Evolutionary conservation across 2,329 filamentous ascomycete species (phyloP), one percentile per base, ranked within the genome.

Genomic region (Penicillium sp.): DNA sequence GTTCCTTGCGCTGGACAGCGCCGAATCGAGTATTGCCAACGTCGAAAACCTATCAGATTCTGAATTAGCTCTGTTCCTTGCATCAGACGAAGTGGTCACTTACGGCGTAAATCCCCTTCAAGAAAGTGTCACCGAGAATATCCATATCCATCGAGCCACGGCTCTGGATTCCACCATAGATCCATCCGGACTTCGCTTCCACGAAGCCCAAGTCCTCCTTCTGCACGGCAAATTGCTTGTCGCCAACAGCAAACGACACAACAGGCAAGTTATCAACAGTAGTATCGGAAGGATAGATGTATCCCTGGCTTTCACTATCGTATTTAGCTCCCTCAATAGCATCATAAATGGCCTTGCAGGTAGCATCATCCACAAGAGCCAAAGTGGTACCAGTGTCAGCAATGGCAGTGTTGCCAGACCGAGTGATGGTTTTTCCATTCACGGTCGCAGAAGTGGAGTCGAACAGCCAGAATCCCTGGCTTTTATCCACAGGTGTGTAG

Each of bases 361-460:
- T 79, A 1, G 73, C 68, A 67, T 91, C 88, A 41, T 83, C 81
- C 47, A 90, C 78, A 31, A 91, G 79, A 1, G 83, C 83, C 49
- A 91, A 80, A 0, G 87, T 88, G 29, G 88, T 90, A 54, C 87
- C 88, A 0, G 88, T 91, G 70, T 91, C 89, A 33, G 83, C 85
- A 63, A 91, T 90, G 47, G 88, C 86, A 29, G 77, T 86, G 73
- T 90, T 90, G 48, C 78, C 79, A 3, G 75, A 68, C 10, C 81
- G 78, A 1, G 73, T 48, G 27, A 86, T 72, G 1, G 75, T 77
- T 58, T 82, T 77, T 55, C 84, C 86, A 62, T 85, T 85, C 60
- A 91, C 76, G 0, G 78, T 80, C 22, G 80, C 80, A 0, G 81
- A 83, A 8, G 79, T 73, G 1, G 86, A 89, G 6, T 79, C 68